Conservation (phyloP, 345 rosid genomes). For the Brassica cretica region DNA sequence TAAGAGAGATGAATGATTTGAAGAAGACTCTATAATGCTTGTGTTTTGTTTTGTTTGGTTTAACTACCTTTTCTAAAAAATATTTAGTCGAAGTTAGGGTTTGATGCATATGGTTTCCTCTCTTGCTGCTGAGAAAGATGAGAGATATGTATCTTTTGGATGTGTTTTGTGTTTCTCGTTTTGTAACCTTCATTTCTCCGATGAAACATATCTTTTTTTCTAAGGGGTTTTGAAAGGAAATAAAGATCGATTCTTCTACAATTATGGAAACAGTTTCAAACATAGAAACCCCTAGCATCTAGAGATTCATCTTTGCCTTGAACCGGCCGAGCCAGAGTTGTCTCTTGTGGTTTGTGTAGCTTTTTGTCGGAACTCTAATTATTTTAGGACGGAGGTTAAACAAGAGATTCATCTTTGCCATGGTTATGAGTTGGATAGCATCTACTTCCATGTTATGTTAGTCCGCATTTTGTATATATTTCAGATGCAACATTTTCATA, state of each 20-base stretch:
- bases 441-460: too few relatives aligned
- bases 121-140: too few relatives aligned
- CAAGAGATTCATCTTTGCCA: not conserved
- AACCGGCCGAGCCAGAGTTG: too few relatives aligned
- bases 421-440: not conserved
- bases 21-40: slow-evolving; percentile 17
- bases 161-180: slow-evolving; percentile 17
- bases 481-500: not conserved
- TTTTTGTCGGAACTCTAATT: not conserved
- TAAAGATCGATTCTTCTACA: slow-evolving; percentile 24
- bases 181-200: slow-evolving; percentile 6
- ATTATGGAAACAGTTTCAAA: not conserved
- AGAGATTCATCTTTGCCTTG: not conserved
- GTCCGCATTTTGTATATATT: not conserved
- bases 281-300: not conserved
- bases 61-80: not conserved
- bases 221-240: slow-evolving; percentile 20
- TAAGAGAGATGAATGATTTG: slow-evolving; percentile 8
- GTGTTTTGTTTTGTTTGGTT: slow-evolving; percentile 38
- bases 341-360: too few relatives aligned
- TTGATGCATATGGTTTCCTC: slow-evolving; percentile 32
- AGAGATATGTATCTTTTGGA: too few relatives aligned
- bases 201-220: slow-evolving; percentile 33
- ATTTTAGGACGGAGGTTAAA: not conserved
- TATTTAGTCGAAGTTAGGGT: slow-evolving; percentile 32